phyloP scores from a whole-genome alignment of 768 basidiomycete species.

The Termitomyces sp. region DNA sequence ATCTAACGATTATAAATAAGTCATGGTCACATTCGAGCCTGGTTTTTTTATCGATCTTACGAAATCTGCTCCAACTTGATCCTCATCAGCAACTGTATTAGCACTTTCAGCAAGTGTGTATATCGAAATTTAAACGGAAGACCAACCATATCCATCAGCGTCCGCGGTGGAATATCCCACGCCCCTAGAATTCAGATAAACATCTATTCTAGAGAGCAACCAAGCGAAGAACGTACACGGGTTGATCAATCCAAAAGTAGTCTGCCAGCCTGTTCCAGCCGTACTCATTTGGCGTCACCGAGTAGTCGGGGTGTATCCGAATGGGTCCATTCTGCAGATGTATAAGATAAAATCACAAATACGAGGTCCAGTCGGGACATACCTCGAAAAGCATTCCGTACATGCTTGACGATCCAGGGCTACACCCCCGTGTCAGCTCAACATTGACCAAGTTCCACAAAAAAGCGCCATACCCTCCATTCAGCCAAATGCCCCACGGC shows the following conservation, averaged over 20 bases:
- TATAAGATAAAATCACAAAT: neutral
- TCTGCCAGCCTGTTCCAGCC: constrained; percentile 60
- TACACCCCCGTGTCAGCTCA: constrained; percentile 10
- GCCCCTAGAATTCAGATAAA: constrained; percentile 32
- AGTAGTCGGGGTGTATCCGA: constrained; percentile 46
- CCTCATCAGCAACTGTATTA: constrained; percentile 47
- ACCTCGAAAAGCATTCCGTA: constrained; percentile 62
- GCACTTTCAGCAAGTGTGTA: neutral
- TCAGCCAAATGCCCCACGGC: constrained; percentile 74
- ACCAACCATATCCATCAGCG: constrained; percentile 51
- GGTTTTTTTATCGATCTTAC: constrained; percentile 25
- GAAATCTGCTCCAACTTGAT: constrained; percentile 58
- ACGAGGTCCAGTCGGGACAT: constrained; percentile 10
- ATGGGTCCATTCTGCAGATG: constrained; percentile 62
- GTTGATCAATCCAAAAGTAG: constrained; percentile 72
- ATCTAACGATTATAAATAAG: constrained; percentile 34
- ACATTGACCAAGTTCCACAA: neutral
- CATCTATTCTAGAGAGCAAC: neutral
- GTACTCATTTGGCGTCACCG: constrained; percentile 42
- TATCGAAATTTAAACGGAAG: neutral
- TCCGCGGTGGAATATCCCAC: constrained; percentile 64
- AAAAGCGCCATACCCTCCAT: constrained; percentile 50
- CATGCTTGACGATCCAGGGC: constrained; percentile 70
- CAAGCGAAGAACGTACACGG: constrained; percentile 39
- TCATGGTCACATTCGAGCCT: constrained; percentile 1